phyloP scores from a whole-genome alignment of 106 monocot species.

The Platanthera guangdongensis region DNA sequence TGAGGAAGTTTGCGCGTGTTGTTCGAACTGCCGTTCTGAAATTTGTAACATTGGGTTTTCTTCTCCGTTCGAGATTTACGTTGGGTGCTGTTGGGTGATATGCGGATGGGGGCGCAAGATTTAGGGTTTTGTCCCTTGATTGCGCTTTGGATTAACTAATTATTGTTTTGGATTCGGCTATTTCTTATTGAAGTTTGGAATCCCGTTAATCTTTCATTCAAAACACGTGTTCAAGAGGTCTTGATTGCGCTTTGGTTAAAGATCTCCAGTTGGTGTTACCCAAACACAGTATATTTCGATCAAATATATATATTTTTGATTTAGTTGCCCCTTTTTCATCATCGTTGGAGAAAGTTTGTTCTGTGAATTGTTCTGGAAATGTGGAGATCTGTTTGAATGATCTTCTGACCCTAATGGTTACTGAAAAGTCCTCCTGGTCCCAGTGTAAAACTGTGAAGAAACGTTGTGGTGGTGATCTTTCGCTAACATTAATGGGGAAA shows the following conservation, averaged over 20 bases:
- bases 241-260: neutral
- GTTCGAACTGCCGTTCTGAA: neutral
- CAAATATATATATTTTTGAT: neutral
- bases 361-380: neutral
- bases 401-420: slow-evolving; percentile 21
- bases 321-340: neutral
- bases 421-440: slow-evolving; percentile 21
- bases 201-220: neutral
- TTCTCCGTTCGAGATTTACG: neutral
- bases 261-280: neutral
- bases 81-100: slow-evolving; percentile 1
- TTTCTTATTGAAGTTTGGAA: neutral
- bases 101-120: neutral
- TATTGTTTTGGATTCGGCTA: neutral
- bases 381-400: neutral
- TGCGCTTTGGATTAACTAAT: neutral
- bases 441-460: slow-evolving; percentile 15
- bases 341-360: neutral
- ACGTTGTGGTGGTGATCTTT: slow-evolving; percentile 7
- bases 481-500: slow-evolving; percentile 38
- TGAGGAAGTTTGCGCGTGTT: neutral
- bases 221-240: neutral
- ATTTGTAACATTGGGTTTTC: neutral
- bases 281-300: neutral
- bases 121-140: neutral